Percentiles rank a stretch among this genome's conserved stretches.
phyloP scores from a whole-genome alignment of 2,329 filamentous ascomycete genomes.

The Aureobasidium pullulans region DNA sequence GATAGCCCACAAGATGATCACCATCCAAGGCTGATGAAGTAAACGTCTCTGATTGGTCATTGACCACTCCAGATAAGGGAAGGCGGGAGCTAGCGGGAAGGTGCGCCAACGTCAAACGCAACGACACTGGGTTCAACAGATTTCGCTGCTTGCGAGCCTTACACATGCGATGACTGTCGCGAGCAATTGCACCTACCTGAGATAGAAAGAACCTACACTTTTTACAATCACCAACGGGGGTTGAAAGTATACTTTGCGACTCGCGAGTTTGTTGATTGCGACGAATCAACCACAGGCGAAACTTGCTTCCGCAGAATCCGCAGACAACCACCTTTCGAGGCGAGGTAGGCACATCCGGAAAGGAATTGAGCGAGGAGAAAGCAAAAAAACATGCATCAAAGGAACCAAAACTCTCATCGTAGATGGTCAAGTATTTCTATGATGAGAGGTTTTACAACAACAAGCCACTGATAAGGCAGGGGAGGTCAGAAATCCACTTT shows the following conservation, averaged over 20 bases:
- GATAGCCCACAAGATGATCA: not conserved
- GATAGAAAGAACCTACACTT: not conserved
- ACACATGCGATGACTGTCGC: conserved; percentile 10
- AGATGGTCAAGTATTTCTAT: conserved; percentile 12
- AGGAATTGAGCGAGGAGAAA: not conserved
- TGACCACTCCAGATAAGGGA: not conserved
- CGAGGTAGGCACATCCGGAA: not conserved
- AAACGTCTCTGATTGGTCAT: conserved; percentile 5
- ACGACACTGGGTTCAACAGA: conserved; percentile 13
- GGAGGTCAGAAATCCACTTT: conserved; percentile 1
- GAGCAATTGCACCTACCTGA: not conserved
- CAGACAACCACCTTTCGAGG: not conserved
- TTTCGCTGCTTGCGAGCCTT: not conserved
- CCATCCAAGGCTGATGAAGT: not conserved
- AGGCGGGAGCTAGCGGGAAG: conserved; percentile 8
- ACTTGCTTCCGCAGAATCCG: not conserved
- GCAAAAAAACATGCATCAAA: conserved; percentile 6
- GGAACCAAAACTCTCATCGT: not conserved
- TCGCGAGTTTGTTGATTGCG: not conserved
- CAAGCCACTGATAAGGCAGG: conserved; percentile 14
- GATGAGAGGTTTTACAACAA: conserved; percentile 1
- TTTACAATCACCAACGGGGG: no score
- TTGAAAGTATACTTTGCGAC: not conserved
- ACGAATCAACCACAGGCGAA: not conserved
- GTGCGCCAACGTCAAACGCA: conserved; percentile 12